These are phyloP conservation scores for Ochromonas danica DNA, from an alignment of 108 stramenopile genomes.

Conservation along the genomic window DNA sequence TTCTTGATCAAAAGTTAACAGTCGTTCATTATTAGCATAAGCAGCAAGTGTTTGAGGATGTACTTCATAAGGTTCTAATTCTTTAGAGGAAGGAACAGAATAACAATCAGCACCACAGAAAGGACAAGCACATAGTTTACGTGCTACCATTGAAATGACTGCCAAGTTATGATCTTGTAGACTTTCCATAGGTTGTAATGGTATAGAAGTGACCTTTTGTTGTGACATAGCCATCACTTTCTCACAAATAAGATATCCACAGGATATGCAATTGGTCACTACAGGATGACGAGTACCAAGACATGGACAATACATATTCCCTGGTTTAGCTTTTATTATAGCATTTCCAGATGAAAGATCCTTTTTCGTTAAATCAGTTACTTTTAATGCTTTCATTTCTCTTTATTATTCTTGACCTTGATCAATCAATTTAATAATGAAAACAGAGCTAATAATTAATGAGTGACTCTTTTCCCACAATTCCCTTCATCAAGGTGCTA, in stretches of 20 bases:
- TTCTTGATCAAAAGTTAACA: not conserved
- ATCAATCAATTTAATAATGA: not conserved
- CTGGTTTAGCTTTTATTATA: not conserved
- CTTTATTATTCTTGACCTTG: no score
- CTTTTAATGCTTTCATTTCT: no score
- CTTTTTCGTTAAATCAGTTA: not conserved
- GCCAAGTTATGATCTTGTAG: not conserved
- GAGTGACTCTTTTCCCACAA: not conserved
- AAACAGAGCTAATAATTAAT: not conserved
- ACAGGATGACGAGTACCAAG: not conserved
- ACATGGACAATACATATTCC: not conserved
- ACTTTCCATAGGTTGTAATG: no score
- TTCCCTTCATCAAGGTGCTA: not conserved
- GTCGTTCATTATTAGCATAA: not conserved
- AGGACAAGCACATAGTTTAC: no score
- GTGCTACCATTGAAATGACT: no score
- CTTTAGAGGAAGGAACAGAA: not conserved
- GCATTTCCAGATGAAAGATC: not conserved
- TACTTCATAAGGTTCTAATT: not conserved
- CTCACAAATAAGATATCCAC: constrained; percentile 5
- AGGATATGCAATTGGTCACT: not conserved
- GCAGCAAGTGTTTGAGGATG: no score
- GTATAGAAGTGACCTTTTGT: not conserved
- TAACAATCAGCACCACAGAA: not conserved
- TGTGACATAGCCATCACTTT: not conserved